These are phyloP conservation scores for Vitis hybrid DNA, from an alignment of 177 flowering plant species.

Conservation along the genomic window DNA sequence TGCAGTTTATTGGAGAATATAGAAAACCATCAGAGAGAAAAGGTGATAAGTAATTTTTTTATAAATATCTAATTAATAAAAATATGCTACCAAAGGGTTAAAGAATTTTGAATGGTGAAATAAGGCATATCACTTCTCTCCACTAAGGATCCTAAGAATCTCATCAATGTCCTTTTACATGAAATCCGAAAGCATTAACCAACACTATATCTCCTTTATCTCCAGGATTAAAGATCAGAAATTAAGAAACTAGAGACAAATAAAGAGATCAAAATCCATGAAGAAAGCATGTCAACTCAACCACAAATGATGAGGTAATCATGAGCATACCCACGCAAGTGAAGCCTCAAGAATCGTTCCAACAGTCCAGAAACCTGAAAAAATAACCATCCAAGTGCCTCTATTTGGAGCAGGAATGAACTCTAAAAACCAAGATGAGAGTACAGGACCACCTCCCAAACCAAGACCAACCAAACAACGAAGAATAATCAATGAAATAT, in stretches of 20 bases:
- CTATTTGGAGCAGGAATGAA: constrained; percentile 80
- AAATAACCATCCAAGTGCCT: constrained; percentile 85
- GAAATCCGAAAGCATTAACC: background rate
- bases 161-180: background rate
- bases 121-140: background rate
- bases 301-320: background rate
- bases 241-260: background rate
- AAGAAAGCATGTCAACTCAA: background rate
- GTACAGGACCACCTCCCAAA: constrained; percentile 92
- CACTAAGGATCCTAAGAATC: background rate
- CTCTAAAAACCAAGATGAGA: constrained; percentile 86
- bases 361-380: constrained; percentile 80
- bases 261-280: background rate
- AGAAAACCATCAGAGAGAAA: no score
- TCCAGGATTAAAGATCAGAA: background rate
- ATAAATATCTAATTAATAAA: background rate
- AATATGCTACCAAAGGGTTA: background rate
- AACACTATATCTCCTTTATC: background rate
- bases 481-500: constrained; percentile 45
- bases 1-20: no score
- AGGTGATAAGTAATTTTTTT: no score
- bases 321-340: constrained; percentile 67
- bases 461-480: constrained; percentile 90
- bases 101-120: no score
- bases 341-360: constrained; percentile 79